Base-by-base conservation (phyloP, 1,284 basidiomycete species). In the Stygiomarasmius scandens region DNA sequence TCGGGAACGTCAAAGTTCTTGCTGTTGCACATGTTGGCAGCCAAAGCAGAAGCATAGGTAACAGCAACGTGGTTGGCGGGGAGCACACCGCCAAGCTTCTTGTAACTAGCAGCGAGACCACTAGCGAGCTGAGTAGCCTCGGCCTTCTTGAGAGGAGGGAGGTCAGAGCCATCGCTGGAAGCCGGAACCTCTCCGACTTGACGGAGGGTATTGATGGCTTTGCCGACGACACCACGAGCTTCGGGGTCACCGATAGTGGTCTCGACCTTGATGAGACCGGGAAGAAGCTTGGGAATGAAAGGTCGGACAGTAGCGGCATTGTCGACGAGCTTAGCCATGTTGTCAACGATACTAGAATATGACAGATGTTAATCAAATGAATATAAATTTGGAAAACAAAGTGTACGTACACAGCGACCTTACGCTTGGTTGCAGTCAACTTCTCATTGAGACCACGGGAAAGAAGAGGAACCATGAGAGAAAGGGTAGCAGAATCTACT, bases 291-390 rank as follows among this genome's bases (percentile, higher is more conserved):
- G 70, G 95, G 95, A 65, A 98, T 75, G 90, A 98, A 98, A 63
- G 95, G 96, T 67, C 96, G 90, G 76, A 98, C 95, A 57, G 94
- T 96, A 77, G 93, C 81, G 65, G 92, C 85, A 54, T 94, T 96
- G 81, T 97, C 95, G 74, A 98, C 96, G 70, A 98, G 89, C 83
- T 97, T 98, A 74, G 95, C 77, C 95, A 98, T 98, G 88, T 98
- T 98, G 83, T 98, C 96, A 70, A 93, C 84, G 68, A 98, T 97
- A 70, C 87, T 90, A 70, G 36, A 51, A 58, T 63, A 49, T 58
- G 61, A 58, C 57, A 32, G 64, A 22, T 67, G 46, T 52, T 59
- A 61, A 43, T 22, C 19, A 45, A 43, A 29, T 1, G 50, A 55
- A 41, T 32, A 43, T 41, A 56, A 63, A 61, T 54, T 38, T 12